Evolutionary conservation across 129 eudicot species (phyloP), one percentile per base, ranked within the genome.

Genomic region (Helichrysum umbraculigerum): DNA sequence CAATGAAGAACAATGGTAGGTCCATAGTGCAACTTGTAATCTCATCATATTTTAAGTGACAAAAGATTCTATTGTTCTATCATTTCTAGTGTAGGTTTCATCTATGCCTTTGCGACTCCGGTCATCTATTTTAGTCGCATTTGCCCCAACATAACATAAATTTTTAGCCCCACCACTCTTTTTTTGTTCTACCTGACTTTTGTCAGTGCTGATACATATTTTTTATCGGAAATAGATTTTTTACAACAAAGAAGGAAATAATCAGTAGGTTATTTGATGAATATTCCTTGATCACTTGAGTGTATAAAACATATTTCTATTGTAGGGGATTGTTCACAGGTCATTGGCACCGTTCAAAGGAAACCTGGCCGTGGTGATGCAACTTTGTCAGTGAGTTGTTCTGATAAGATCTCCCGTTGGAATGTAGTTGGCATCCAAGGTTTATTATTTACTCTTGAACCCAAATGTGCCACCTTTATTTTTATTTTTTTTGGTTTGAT

Each of bases 341-440:
- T 68, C 57, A 22, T 66, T 72, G 95, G 96, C 68, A 74, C 89
- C 8, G 98, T 93, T 81, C 91, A 89, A 76, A 88, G 99, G 83
- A 94, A 94, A 85, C 99, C 99, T 72, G 99, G 99, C n/a, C 96
- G 99, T 77, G 99, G 99, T 16, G 94, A 85, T 68, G 81, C 97
- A 61, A 94, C 99, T 74, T 85, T 88, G 86, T 91, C 99, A 58
- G 99, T 94, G 47, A 94, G 99, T 84, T 94, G 99, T 79, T 91
- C 99, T 70, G 99, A 94, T 80, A 94, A 94, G 85, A 94, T 94
- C 79, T 89, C 96, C 8, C 91, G 99, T 17, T 94, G 99, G 99
- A 94, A 91, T 78, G 93, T 85, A 72, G 93, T 94, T 79, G 99
- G 99, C 35, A 85, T 89, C 76, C 99, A 94, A 94, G 99, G 99